Base-by-base conservation (phyloP, 495 filamentous ascomycete species). In the Trichoderma reesei region DNA sequence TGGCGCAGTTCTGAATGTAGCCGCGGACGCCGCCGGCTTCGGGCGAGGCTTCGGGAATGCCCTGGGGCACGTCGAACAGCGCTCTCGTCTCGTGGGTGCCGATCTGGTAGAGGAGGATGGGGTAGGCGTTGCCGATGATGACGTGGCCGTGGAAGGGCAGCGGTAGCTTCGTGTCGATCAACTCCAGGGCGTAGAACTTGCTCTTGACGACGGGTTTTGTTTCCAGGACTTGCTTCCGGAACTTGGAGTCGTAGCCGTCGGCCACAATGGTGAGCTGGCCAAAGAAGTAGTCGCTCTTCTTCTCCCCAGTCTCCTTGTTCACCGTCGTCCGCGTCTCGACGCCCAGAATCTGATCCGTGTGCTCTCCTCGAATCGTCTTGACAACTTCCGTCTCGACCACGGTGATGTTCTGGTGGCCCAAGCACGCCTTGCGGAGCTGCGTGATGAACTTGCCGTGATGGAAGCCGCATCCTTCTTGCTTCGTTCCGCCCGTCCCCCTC, bases 41-140 rank as follows among this genome's bases (percentile, higher is more conserved):
- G 10, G 85, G 69, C 0, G 82, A 79, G 0, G 93, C 92, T 5
- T 84, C 82, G n/a, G 91, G 85, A 3, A 87, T 74, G 69, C 87
- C 85, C 61, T 90, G 86, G 18, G 91, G 92, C n/a, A 98, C 83
- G 75, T 98, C 92, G 69, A 98, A 83, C 13, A 98, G 82, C 20
- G 89, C 89, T 56, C 94, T 84, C 4, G 94, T 98, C 74, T 97
- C 94, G 77, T 88, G 91, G 13, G 90, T 89, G 68, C 95, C 93
- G 75, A 98, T 98, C 77, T 98, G 94, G 79, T 98, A 98, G 65
- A 98, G 83, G 20, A 98, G 86, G 54, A 96, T 87, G 1, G 93
- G 93, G 5, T 87, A 83, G 38, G 83, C 81, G 63, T 89, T 84
- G 64, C 88, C 88, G 64, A 98, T 86, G 42, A 97, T 78, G 61